These are phyloP conservation scores for Marasmius sp. DNA, from an alignment of 1,284 basidiomycete species.

Conservation along the genomic window DNA sequence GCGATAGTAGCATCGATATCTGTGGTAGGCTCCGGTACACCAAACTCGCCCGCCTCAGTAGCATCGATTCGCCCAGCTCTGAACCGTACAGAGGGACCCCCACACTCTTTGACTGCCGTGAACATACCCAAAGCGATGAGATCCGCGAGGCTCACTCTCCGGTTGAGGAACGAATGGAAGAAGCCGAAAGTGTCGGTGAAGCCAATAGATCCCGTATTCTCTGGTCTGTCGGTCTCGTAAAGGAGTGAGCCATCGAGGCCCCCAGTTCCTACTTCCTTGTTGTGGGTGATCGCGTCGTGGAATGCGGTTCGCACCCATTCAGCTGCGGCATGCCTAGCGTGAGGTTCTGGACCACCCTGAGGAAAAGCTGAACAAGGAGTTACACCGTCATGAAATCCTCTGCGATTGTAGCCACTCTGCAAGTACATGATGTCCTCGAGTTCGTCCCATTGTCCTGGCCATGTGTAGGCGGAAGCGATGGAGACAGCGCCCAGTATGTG, in stretches of 20 bases:
- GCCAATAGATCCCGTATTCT: not conserved
- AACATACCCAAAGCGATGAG: slow-evolving; percentile 7
- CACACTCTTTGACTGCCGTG: slow-evolving; percentile 5
- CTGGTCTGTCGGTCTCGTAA: not conserved
- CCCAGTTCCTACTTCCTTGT: not conserved
- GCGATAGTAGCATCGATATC: slow-evolving; percentile 5
- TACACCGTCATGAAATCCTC: not conserved
- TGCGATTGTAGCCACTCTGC: not conserved
- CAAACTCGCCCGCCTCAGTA: slow-evolving; percentile 6
- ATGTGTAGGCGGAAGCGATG: not conserved
- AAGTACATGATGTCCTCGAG: slow-evolving; percentile 3
- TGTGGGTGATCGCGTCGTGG: slow-evolving; percentile 2
- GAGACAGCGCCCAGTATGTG: not conserved
- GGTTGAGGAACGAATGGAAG: not conserved
- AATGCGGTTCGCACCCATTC: slow-evolving; percentile 3
- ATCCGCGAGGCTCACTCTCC: slow-evolving; percentile 4
- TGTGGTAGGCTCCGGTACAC: slow-evolving; percentile 8
- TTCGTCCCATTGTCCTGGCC: not conserved
- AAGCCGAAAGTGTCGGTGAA: slow-evolving; percentile 2
- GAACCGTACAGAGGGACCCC: slow-evolving; percentile 4
- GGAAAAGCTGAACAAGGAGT: not conserved
- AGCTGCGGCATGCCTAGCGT: not conserved
- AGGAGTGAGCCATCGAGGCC: slow-evolving; percentile 1
- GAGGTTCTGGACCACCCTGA: not conserved
- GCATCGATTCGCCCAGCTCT: slow-evolving; percentile 11